A percentile compares a stretch with the other conserved stretches of the same genome.
These are phyloP conservation scores for Saururus chinensis DNA, from an alignment of 164 flowering plant genomes.

Conservation along the genomic window DNA sequence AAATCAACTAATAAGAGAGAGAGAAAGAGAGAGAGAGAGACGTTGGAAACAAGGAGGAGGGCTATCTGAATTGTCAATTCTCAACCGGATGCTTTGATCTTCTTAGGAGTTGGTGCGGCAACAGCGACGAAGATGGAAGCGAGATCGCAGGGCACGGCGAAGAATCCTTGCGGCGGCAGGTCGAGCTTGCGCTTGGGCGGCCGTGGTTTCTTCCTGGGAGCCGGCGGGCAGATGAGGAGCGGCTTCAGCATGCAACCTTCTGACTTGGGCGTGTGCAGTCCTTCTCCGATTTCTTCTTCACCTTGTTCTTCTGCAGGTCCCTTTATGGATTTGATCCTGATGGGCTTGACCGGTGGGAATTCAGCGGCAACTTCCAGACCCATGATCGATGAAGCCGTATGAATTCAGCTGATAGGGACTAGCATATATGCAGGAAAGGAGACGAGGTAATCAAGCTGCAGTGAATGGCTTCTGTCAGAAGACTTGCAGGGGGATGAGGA, in stretches of 20 bases:
- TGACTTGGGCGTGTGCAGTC: neutral
- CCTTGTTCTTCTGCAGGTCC: neutral
- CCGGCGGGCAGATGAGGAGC: neutral
- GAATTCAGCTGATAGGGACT: neutral
- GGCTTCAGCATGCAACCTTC: neutral
- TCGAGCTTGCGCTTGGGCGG: neutral
- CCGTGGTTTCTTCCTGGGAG: neutral
- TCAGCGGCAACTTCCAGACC: neutral
- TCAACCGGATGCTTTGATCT: neutral
- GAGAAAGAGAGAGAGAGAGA: neutral
- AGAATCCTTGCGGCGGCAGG: neutral
- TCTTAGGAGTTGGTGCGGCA: neutral
- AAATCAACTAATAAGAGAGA: neutral
- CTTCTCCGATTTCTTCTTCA: conserved; percentile 1
- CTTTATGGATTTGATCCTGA: neutral
- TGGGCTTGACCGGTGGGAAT: neutral
- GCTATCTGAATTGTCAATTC: neutral
- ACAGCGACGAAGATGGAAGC: neutral
- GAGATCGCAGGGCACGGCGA: neutral
- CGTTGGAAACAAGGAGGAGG: too few species aligned
- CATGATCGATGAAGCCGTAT: neutral
- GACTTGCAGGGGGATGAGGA: neutral
- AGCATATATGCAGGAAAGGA: neutral
- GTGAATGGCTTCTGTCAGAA: neutral
- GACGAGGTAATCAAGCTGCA: neutral